These are phyloP conservation scores for Moniliella sp. DNA, from an alignment of 1,284 basidiomycete species.

Conservation along the genomic window DNA sequence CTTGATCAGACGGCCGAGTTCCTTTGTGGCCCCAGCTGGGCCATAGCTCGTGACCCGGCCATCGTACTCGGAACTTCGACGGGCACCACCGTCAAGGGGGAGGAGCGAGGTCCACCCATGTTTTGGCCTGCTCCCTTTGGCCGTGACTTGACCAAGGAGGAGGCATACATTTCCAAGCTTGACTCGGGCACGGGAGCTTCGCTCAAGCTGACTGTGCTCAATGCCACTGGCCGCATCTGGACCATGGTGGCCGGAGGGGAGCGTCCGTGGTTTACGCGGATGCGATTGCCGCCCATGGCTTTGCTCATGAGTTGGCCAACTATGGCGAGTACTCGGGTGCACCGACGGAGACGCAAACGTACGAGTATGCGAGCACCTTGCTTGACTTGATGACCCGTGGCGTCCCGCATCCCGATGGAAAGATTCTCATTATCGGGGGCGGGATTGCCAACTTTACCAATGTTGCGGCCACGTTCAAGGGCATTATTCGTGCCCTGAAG, in stretches of 20 bases:
- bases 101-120: constrained; percentile 65
- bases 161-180: constrained; percentile 95
- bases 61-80: constrained; percentile 38
- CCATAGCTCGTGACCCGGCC: constrained; percentile 72
- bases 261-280: constrained; percentile 65
- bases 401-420: constrained; percentile 42
- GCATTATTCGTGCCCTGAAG: constrained; percentile 89
- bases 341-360: constrained; percentile 90
- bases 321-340: constrained; percentile 99
- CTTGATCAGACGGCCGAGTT: constrained; percentile 90
- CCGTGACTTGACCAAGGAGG: constrained; percentile 90
- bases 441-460: constrained; percentile 99
- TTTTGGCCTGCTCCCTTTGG: constrained; percentile 90
- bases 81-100: constrained; percentile 14
- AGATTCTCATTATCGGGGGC: constrained; percentile 97
- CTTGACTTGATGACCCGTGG: constrained; percentile 78
- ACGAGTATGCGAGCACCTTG: constrained; percentile 97
- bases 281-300: constrained; percentile 88
- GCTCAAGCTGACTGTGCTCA: constrained; percentile 88
- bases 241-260: constrained; percentile 89
- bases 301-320: constrained; percentile 90
- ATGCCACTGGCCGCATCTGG: constrained; percentile 84
- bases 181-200: constrained; percentile 91
- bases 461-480: constrained; percentile 96
- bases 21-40: constrained; percentile 93